Percentiles rank a stretch among this genome's conserved stretches.
Conservation (phyloP, 331 rosid genomes). For the Arachis monticola region DNA sequence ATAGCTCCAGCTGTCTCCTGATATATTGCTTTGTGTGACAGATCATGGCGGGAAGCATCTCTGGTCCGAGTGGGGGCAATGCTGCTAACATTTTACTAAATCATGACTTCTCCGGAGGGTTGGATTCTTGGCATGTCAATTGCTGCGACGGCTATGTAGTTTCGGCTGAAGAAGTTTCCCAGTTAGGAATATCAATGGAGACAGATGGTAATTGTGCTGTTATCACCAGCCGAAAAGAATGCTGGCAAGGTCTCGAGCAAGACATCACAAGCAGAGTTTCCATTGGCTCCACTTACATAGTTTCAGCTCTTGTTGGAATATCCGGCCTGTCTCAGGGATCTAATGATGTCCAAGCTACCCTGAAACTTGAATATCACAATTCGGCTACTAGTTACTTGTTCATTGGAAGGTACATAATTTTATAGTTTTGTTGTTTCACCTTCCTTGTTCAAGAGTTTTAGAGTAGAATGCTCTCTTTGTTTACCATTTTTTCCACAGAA, state of each 20-base stretch:
- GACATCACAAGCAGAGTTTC: constrained; percentile 69
- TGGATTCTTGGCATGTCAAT: constrained; percentile 79
- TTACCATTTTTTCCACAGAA: constrained; percentile 52
- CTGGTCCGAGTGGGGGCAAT: constrained; percentile 34
- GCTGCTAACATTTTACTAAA: constrained; percentile 67
- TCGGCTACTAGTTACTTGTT: constrained; percentile 65
- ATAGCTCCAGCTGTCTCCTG: constrained; percentile 30
- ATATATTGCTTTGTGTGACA: constrained; percentile 44
- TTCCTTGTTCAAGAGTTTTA: constrained; percentile 33
- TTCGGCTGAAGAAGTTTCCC: constrained; percentile 52
- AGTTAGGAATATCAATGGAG: constrained; percentile 38
- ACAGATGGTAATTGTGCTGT: constrained; percentile 57
- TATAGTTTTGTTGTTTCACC: constrained; percentile 18
- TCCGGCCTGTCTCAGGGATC: constrained; percentile 64
- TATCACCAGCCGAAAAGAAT: constrained; percentile 67
- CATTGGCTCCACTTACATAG: constrained; percentile 58
- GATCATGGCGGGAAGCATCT: constrained; percentile 46
- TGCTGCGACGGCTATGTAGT: constrained; percentile 67
- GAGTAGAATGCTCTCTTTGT: constrained; percentile 24
- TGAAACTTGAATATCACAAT: constrained; percentile 65
- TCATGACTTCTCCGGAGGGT: constrained; percentile 79
- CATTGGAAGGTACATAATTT: constrained; percentile 69
- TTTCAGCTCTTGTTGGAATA: constrained; percentile 81
- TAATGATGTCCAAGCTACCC: constrained; percentile 79
- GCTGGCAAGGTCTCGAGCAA: constrained; percentile 98